phyloP scores from a whole-genome alignment of 805 yeast species.

The Pichia insulana region DNA sequence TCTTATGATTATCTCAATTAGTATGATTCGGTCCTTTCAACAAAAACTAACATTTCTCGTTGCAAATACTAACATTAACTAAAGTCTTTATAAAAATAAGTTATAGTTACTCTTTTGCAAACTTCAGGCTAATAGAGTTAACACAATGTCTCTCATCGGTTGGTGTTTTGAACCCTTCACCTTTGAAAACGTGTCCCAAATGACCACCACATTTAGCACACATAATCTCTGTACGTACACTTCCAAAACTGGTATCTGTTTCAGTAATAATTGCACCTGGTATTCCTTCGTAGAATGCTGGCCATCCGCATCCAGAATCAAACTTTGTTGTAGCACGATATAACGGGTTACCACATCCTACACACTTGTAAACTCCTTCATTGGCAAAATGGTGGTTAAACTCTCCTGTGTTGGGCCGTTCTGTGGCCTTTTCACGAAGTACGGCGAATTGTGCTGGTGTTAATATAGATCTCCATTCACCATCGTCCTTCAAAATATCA shows the following conservation, averaged over 20 bases:
- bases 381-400: constrained; percentile 38
- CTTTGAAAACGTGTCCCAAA: constrained; percentile 88
- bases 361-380: constrained; percentile 71
- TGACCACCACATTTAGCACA: constrained; percentile 90
- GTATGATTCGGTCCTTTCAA: constrained; percentile 7
- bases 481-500: constrained; percentile 26
- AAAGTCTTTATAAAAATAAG: neutral
- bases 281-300: constrained; percentile 85
- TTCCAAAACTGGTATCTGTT: constrained; percentile 61
- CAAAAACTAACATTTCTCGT: neutral
- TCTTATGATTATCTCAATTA: constrained; percentile 20
- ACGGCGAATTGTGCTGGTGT: constrained; percentile 72
- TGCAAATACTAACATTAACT: neutral
- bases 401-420: constrained; percentile 56
- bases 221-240: constrained; percentile 81
- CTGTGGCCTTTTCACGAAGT: constrained; percentile 67
- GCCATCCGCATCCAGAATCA: constrained; percentile 96
- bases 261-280: constrained; percentile 65
- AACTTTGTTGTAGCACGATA: constrained; percentile 78
- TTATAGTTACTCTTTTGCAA: constrained; percentile 21
- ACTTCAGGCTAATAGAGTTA: constrained; percentile 74
- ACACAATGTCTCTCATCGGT: constrained; percentile 94
- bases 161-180: constrained; percentile 84
- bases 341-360: constrained; percentile 74
- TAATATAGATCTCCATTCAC: constrained; percentile 75